Evolutionary conservation across 306 rosid species (phyloP).

Genomic region (Chamaecrista fasciculata): DNA sequence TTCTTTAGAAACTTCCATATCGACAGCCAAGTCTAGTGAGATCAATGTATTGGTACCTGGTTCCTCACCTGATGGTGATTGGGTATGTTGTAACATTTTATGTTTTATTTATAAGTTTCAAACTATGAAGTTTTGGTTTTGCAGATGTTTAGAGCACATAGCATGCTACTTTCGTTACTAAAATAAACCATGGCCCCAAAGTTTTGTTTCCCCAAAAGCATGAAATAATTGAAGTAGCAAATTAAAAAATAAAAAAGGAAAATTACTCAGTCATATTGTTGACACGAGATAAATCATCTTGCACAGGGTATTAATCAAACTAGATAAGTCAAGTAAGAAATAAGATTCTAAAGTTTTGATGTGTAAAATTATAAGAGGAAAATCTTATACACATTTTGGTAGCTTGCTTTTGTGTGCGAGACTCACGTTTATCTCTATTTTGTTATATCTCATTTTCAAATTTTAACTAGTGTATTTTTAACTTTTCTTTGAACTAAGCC

Average conservation of each 20-base stretch:
- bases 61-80: slow-evolving; percentile 68
- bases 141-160: not conserved
- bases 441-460: too few relatives aligned
- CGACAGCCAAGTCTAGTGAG: slow-evolving; percentile 97
- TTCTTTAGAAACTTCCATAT: slow-evolving; percentile 72
- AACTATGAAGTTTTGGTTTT: slow-evolving; percentile 13
- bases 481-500: too few relatives aligned
- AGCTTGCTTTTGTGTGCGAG: too few relatives aligned
- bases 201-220: not conserved
- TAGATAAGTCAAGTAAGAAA: not conserved
- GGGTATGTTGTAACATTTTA: slow-evolving; percentile 61
- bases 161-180: not conserved
- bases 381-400: too few relatives aligned
- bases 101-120: slow-evolving; percentile 4
- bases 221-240: not conserved
- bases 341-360: too few relatives aligned
- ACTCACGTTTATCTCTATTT: too few relatives aligned
- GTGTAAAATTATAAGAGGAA: too few relatives aligned
- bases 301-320: slow-evolving; percentile 6
- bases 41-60: slow-evolving; percentile 89
- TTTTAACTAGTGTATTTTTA: too few relatives aligned
- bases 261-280: too few relatives aligned
- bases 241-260: not conserved
- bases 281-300: not conserved
- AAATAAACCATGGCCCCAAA: not conserved